These are phyloP conservation scores for Pichia sorboxylosa DNA, from an alignment of 1,139 yeast genomes.

Conservation along the genomic window DNA sequence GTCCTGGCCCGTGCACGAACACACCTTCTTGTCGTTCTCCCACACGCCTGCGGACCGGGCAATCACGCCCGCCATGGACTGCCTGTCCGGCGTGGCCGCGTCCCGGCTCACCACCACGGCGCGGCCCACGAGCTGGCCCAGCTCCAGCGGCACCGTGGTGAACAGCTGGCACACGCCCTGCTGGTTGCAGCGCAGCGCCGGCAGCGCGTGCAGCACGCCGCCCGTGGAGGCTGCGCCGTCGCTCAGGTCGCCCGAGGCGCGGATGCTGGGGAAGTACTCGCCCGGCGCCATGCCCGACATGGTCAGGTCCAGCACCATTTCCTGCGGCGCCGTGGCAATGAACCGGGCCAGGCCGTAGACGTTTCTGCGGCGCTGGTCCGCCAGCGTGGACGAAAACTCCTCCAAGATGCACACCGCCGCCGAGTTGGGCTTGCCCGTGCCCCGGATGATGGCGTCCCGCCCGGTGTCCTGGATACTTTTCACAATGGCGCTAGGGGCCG, in stretches of 20 bases:
- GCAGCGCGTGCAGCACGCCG: conserved; percentile 32
- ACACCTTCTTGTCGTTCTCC: conserved; percentile 89
- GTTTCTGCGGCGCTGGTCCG: conserved; percentile 31
- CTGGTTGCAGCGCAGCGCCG: conserved; percentile 25
- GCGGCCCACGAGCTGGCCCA: conserved; percentile 68
- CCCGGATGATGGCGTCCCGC: conserved; percentile 81
- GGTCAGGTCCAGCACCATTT: conserved; percentile 63
- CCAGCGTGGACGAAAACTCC: conserved; percentile 37
- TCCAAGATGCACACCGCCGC: conserved; percentile 91
- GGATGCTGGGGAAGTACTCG: conserved; percentile 55
- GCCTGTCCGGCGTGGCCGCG: conserved; percentile 27
- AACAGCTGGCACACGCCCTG: conserved; percentile 45
- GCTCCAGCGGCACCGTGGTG: conserved; percentile 43
- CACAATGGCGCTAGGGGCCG: conserved; percentile 62
- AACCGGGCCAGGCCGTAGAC: conserved; percentile 84
- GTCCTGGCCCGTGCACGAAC: conserved; percentile 91
- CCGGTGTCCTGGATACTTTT: conserved; percentile 60
- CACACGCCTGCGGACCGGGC: conserved; percentile 96
- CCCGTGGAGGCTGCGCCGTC: conserved; percentile 69
- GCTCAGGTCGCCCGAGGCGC: conserved; percentile 66
- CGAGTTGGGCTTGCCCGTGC: conserved; percentile 76
- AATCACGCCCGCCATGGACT: conserved; percentile 68
- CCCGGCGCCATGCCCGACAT: conserved; percentile 46
- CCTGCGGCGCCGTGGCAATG: conserved; percentile 48
- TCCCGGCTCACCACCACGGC: conserved; percentile 44